Conservation (phyloP, 1,139 yeast genomes). For the Candida smagusa region DNA sequence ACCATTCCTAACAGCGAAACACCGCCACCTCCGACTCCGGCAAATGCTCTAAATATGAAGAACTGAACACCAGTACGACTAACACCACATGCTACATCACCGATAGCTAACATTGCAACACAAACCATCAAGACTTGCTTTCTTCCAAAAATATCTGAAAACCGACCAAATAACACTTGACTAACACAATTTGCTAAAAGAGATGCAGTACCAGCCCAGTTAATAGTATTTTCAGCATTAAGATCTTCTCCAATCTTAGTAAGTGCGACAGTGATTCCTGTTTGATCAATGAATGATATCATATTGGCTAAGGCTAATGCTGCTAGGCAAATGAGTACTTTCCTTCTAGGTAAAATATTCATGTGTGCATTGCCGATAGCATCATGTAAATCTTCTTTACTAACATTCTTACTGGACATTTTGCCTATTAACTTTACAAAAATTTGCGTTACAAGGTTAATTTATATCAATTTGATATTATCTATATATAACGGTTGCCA, state of each 20-base stretch:
- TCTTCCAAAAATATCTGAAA: constrained; percentile 47
- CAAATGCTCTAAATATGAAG: constrained; percentile 39
- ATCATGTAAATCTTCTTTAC: constrained; percentile 17
- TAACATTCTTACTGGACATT: constrained; percentile 5
- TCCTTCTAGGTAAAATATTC: constrained; percentile 30
- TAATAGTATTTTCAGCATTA: constrained; percentile 33
- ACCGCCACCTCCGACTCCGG: constrained; percentile 48
- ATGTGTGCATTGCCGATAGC: constrained; percentile 37
- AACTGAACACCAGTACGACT: constrained; percentile 34
- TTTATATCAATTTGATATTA: too few species aligned
- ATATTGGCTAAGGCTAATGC: constrained; percentile 26
- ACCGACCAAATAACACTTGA: constrained; percentile 38
- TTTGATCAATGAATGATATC: constrained; percentile 37
- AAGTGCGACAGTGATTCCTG: constrained; percentile 42
- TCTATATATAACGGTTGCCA: not conserved
- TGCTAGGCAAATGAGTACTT: constrained; percentile 26
- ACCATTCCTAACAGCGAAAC: constrained; percentile 42
- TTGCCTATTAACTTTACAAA: too few species aligned
- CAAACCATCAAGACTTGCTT: constrained; percentile 36
- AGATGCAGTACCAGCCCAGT: constrained; percentile 49
- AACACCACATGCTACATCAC: constrained; percentile 43
- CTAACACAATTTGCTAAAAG: constrained; percentile 45
- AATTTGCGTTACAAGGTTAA: too few species aligned
- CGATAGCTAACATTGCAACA: constrained; percentile 33
- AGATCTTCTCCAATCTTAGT: constrained; percentile 39